phyloP scores from a whole-genome alignment of 1,139 yeast genomes.

The Blastobotrys indianensis region DNA sequence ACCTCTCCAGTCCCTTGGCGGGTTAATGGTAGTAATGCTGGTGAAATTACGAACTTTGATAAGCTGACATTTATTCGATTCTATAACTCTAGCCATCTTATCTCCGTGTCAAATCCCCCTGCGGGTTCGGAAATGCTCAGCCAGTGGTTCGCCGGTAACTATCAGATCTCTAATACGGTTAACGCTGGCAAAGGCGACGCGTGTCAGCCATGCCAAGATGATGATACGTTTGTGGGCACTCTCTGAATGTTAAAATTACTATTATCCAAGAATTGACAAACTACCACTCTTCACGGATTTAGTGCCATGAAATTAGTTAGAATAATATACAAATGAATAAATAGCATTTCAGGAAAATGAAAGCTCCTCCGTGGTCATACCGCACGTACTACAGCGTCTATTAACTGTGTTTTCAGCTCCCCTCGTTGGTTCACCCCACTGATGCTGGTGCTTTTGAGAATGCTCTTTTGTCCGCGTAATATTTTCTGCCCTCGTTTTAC shows the following conservation, averaged over 20 bases:
- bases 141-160: conserved; percentile 7
- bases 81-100: conserved; percentile 63
- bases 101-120: conserved; percentile 6
- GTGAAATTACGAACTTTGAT: conserved; percentile 42
- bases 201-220: too few species aligned
- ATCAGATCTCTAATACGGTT: conserved; percentile 1
- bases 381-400: conserved; percentile 74
- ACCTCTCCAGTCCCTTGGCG: conserved; percentile 34
- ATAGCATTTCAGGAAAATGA: conserved; percentile 27
- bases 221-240: too few species aligned
- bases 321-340: not conserved
- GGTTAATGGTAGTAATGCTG: conserved; percentile 27
- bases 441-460: conserved; percentile 59
- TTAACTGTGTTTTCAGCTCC: conserved; percentile 42
- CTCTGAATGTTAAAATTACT: too few species aligned
- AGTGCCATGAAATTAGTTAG: conserved; percentile 7
- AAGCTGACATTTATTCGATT: conserved; percentile 75
- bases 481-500: conserved; percentile 88
- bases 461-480: conserved; percentile 64
- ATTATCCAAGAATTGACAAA: too few species aligned
- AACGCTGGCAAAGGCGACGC: too few species aligned
- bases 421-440: conserved; percentile 60
- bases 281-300: too few species aligned
- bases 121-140: conserved; percentile 7
- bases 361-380: conserved; percentile 75